A percentile compares a stretch with the other conserved stretches of the same genome.
Evolutionary conservation across 2,329 filamentous ascomycete species (phyloP).

Genomic region (Alternaria consortialis): DNA sequence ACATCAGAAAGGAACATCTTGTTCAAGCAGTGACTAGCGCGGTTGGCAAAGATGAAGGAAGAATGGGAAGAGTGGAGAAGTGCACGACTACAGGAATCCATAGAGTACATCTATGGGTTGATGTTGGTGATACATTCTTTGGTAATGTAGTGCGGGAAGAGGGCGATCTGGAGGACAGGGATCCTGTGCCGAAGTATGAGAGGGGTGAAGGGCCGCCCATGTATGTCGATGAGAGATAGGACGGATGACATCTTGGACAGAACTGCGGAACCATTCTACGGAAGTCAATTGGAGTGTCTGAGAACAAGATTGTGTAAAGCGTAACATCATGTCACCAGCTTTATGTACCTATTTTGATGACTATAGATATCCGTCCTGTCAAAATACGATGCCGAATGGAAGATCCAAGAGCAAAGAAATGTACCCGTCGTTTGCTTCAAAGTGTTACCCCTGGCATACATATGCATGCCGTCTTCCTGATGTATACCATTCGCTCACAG

Average conservation of each 20-base stretch:
- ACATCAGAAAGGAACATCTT: conserved; percentile 11
- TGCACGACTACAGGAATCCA: conserved; percentile 8
- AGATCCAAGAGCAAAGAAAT: not conserved
- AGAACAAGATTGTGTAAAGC: not conserved
- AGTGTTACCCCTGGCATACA: not conserved
- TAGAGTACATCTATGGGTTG: conserved; percentile 24
- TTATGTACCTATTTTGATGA: not conserved
- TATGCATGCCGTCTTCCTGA: not conserved
- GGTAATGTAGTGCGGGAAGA: not conserved
- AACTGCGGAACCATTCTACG: not conserved
- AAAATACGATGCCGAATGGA: too few species aligned
- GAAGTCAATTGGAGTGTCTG: not conserved
- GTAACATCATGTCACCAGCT: not conserved
- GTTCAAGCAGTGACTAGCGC: conserved; percentile 17
- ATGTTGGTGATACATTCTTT: conserved; percentile 18
- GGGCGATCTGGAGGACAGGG: conserved; percentile 8
- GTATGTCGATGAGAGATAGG: conserved; percentile 13
- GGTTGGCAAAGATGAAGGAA: conserved; percentile 15
- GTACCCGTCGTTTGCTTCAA: not conserved
- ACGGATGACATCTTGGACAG: not conserved
- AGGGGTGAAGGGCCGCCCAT: conserved; percentile 20
- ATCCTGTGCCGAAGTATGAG: conserved; percentile 23
- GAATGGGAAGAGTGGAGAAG: conserved; percentile 27
- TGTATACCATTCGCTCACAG: not conserved
- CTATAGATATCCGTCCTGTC: not conserved